Evolutionary conservation across 1,139 yeast genomes (phyloP), one percentile per base, ranked within the genome.

Genomic region (Pichia sp.): DNA sequence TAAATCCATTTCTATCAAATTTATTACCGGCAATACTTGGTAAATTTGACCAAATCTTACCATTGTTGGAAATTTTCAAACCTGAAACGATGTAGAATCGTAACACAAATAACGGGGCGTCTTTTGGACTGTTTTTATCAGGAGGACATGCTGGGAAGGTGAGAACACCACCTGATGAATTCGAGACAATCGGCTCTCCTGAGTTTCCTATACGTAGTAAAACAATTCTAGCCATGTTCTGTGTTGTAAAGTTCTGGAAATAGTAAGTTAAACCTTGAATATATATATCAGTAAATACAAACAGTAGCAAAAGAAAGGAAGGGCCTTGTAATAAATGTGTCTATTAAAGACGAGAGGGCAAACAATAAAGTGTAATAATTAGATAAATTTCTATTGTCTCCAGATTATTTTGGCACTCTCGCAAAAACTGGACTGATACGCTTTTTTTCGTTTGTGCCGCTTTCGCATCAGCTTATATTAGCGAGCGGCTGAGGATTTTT

Each of bases 11-110:
- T 51, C 97, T 72, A 28, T 75, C 71, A 57, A 85, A 90, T 26
- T 50, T 52, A 9, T 58, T 55, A 4, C 59, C 56, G 10, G 55
- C 52, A 10, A 57, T 54, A 3, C 70, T 69, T 1, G 95, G 95
- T n/a, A 80, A 75, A 63, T 90, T 90, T 45, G 85, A 79, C 74
- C 79, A 77, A 36, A 92, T 68, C 4, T 71, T 65, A 4, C 95
- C 96, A 36, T 80, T 76, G 55, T 84, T 75, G 29, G 86, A 69
- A 10, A 87, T 77, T 29, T 77, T 73, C 16, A 90, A 73, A 26
- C 95, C 86, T 3, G 95, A 92, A 44, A 82, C 77, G 49, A 90
- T 66, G 47, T 76, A 76, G 52, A 92, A 69, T 41, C 79, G 70
- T 45, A 92, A 68, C 3, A 64, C 65, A 60, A 77, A 80, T 33